Evolutionary conservation across 805 yeast genomes (phyloP), one percentile per base, ranked within the genome.

Genomic region (Ogataea corticis): DNA sequence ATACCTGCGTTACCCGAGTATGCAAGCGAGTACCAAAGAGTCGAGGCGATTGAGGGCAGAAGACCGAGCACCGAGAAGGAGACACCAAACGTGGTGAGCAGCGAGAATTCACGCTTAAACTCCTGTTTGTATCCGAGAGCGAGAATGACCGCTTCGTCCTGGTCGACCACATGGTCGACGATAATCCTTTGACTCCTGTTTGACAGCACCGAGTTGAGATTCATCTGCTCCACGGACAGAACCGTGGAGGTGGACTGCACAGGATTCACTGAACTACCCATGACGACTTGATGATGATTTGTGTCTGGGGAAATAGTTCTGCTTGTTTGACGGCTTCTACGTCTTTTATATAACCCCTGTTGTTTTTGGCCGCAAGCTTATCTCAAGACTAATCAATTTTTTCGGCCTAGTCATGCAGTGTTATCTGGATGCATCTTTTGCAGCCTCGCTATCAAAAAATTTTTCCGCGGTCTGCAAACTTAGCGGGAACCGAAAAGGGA

Each of bases 111-210:
- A 55, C 87, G 73, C 52, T 76, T 75, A 57, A 82, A 75, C 54
- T 82, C 87, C 56, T 76, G 84, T 59, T 78, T 77, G 61, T 79
- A 80, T 21, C 85, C 85, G 56, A 80, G 65, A 18, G 80, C 79
- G 54, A 77, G 60, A 30, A 77, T 75, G 62, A 72, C 63, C 33
- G 80, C 82, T 56, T 77, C 82, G 57, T 77, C 82, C 7, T 49
- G 35, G 49, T 68, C 74, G 7, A 76, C 65, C 15, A 57, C 72
- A 54, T 77, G 82, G 52, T 77, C 80, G 23, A 76, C 71, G 3
- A 61, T 48, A 27, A 63, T 57, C 29, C 42, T 50, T 39, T 54
- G 55, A 12, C 50, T 42, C 15, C 52, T 40, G 28, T 53, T 45
- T 2, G 64, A 58, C 3, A 63, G 51, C 12, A 63, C 61, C 7